Evolutionary conservation across 192 early-diverging fungal species (phyloP), one percentile per base, ranked within the genome.

Genomic region (Coemansia sp.): DNA sequence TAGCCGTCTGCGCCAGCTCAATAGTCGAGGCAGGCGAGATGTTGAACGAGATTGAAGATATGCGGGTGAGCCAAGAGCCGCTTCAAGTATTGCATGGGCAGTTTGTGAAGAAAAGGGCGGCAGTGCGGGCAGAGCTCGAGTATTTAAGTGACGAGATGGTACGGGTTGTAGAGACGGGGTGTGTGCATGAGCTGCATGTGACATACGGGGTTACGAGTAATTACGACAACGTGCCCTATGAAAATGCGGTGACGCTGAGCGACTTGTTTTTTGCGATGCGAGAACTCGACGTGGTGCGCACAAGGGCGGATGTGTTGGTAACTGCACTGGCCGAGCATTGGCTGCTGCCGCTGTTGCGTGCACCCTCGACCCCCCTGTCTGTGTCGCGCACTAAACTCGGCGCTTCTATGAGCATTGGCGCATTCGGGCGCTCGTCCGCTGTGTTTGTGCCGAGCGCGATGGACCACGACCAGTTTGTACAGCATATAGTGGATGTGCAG

Each of bases 261-360:
- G 79, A 82, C 40, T 47, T 82, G 50, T 70, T 72, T 49, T 74
- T 76, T 61, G 79, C 73, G n/a, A 49, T 72, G 64, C 53, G 63
- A 1, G 64, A 73, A 25, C 71, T 82, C 20, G 79, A 63, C n/a
- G 50, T 70, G 61, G 71, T 54, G n/a, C 37, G 49, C 14, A 56
- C 53, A 7, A 59, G 61, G 15, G 51, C 67, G 37, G 74, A 70
- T 17, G 3, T 25, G 9, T 59, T 82, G 3, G 71, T 65, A 2
- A 56, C 60, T 3, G 51, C 54, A 7, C 51, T 82, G 25, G 66
- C 60, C 7, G 49, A 50, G 6, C 64, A 56, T 52, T 73, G 68
- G 60, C 57, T 82, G 31, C 26, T 65, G 5, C 73, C 73, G 1
- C 28, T 82, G 40, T 51, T 82, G 57, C 74, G 61, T 36, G 49